Conservation (phyloP, 768 basidiomycete genomes). For the Crassisporium funariophilum region DNA sequence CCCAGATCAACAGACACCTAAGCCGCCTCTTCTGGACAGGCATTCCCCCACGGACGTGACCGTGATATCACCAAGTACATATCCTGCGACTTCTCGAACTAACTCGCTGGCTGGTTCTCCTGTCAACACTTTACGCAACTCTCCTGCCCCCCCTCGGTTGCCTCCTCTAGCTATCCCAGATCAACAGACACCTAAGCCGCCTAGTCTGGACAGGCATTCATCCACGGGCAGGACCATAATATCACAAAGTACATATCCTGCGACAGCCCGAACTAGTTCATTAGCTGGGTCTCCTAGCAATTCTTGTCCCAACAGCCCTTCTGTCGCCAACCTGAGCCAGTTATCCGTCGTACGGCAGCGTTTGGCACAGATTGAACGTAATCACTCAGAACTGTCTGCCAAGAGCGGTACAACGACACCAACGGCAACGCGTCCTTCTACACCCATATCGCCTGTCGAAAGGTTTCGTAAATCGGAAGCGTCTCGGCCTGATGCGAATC, state of each 20-base stretch:
- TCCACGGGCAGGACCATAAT: constrained; percentile 17
- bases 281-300: constrained; percentile 13
- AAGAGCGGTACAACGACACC: constrained; percentile 15
- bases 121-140: too few relatives aligned
- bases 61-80: too few relatives aligned
- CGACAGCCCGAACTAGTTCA: too few relatives aligned
- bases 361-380: constrained; percentile 58
- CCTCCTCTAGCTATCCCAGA: constrained; percentile 3
- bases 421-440: constrained; percentile 3
- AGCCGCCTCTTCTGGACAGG: too few relatives aligned
- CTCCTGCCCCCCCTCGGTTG: too few relatives aligned
- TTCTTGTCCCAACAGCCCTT: constrained; percentile 48
- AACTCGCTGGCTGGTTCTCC: too few relatives aligned
- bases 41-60: too few relatives aligned
- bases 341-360: constrained; percentile 69
- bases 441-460: constrained; percentile 6
- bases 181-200: constrained; percentile 9
- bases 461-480: too few relatives aligned
- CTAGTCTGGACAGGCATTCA: constrained; percentile 18
- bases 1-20: neutral
- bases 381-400: constrained; percentile 25
- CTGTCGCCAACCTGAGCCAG: constrained; percentile 60
- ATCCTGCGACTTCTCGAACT: too few relatives aligned
- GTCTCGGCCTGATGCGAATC: too few relatives aligned
- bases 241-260: constrained; percentile 27